Conservation (phyloP, 768 basidiomycete species). For the Russula ochroleuca region DNA sequence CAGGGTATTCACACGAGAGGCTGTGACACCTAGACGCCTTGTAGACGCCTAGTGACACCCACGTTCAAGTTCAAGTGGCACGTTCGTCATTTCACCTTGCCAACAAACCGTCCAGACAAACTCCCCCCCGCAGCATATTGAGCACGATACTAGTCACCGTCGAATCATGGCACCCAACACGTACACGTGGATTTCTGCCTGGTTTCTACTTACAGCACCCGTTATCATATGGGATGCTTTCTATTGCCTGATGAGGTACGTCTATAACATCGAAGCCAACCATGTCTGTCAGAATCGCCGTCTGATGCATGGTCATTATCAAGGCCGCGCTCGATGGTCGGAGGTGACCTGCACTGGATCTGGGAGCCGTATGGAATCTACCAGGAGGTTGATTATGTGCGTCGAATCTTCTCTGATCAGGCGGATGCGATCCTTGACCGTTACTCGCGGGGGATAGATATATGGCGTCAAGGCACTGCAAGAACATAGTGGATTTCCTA, state of each 20-base stretch:
- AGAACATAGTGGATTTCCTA: conserved; percentile 72
- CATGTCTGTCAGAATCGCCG: background rate
- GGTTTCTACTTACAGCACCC: conserved; percentile 53
- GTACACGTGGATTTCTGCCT: conserved; percentile 30
- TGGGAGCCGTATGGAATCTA: conserved; percentile 82
- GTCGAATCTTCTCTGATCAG: conserved; percentile 27
- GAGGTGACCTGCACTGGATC: conserved; percentile 88
- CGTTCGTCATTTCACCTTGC: background rate
- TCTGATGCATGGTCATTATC: background rate
- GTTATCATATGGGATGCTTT: conserved; percentile 74
- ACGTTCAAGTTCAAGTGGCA: too few relatives aligned
- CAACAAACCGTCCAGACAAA: background rate
- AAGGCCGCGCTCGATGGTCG: conserved; percentile 82
- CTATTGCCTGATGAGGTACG: conserved; percentile 79
- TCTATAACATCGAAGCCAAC: conserved; percentile 28
- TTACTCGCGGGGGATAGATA: conserved; percentile 45
- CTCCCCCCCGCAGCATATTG: background rate
- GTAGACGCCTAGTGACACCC: too few relatives aligned
- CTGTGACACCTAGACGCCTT: too few relatives aligned
- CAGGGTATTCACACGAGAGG: too few relatives aligned
- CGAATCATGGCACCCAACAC: conserved; percentile 32
- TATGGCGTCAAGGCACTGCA: conserved; percentile 70
- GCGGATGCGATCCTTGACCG: background rate
- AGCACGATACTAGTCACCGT: background rate
- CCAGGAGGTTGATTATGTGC: conserved; percentile 53